A percentile compares a stretch with the other conserved stretches of the same genome.
These are phyloP conservation scores for Chamaecrista fasciculata DNA, from an alignment of 306 rosid genomes.

Conservation along the genomic window DNA sequence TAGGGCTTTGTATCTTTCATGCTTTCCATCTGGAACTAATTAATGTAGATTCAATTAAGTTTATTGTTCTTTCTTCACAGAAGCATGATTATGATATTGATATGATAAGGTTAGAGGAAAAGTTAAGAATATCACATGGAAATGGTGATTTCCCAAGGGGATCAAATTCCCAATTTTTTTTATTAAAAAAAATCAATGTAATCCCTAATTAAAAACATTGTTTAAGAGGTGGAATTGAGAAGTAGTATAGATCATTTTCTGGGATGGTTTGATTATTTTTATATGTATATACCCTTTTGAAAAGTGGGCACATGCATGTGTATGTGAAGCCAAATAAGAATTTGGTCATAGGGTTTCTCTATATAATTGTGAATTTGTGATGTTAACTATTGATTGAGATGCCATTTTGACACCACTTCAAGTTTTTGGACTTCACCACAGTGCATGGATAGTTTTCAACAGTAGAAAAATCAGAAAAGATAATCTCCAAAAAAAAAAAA, in stretches of 20 bases:
- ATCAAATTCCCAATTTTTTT: too few relatives aligned
- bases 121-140: constrained; percentile 35
- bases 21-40: constrained; percentile 34
- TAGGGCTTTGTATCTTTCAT: constrained; percentile 28
- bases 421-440: constrained; percentile 39
- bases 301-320: constrained; percentile 50
- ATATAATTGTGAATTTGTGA: constrained; percentile 33
- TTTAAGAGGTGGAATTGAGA: constrained; percentile 16
- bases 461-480: neutral
- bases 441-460: constrained; percentile 27
- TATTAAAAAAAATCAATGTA: neutral
- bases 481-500: constrained; percentile 30
- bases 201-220: constrained; percentile 23
- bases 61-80: constrained; percentile 27
- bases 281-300: constrained; percentile 21
- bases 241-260: constrained; percentile 40
- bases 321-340: constrained; percentile 43
- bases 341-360: constrained; percentile 24
- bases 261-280: constrained; percentile 23
- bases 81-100: constrained; percentile 42
- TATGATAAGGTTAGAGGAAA: constrained; percentile 37
- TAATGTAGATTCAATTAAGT: constrained; percentile 23
- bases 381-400: constrained; percentile 32
- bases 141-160: constrained; percentile 38
- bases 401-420: constrained; percentile 38